These are phyloP conservation scores for Senecio squalidus DNA, from an alignment of 140 eudicot species.

Conservation along the genomic window DNA sequence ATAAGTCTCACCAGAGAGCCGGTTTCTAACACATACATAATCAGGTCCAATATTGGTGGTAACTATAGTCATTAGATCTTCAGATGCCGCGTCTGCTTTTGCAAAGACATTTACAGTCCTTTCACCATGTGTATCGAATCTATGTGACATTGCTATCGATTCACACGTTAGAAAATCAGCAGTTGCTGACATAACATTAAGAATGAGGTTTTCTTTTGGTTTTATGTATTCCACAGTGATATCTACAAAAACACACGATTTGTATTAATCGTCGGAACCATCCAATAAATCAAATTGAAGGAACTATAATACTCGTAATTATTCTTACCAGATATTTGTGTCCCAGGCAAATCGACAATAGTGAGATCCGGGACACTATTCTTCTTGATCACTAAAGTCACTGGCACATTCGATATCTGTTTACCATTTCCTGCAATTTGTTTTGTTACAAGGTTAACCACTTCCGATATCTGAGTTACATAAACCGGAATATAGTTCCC, in stretches of 20 bases:
- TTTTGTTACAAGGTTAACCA: conserved; percentile 9
- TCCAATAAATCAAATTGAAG: too few relatives aligned
- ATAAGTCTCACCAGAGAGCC: neutral
- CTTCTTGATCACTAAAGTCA: conserved; percentile 16
- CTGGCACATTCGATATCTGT: conserved; percentile 11
- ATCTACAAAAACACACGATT: neutral
- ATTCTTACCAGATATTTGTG: conserved; percentile 12
- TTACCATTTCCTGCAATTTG: conserved; percentile 5
- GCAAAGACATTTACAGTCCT: conserved; percentile 25
- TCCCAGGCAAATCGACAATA: conserved; percentile 29
- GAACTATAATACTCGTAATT: too few relatives aligned
- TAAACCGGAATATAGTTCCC: neutral
- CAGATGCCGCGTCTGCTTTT: conserved; percentile 17
- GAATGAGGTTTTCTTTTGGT: conserved; percentile 12
- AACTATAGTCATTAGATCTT: conserved; percentile 10
- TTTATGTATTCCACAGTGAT: conserved; percentile 17
- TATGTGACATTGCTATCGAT: conserved; percentile 15
- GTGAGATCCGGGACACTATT: conserved; percentile 23
- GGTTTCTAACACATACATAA: conserved; percentile 25
- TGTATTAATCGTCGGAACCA: neutral
- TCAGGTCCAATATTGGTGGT: conserved; percentile 20
- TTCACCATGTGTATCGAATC: conserved; percentile 17
- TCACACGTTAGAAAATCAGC: conserved; percentile 22
- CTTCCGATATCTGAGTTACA: neutral
- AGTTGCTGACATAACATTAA: conserved; percentile 23